Evolutionary conservation across 2,329 filamentous ascomycete species (phyloP).

Genomic region (Ophiocordyceps camponoti-floridani): DNA sequence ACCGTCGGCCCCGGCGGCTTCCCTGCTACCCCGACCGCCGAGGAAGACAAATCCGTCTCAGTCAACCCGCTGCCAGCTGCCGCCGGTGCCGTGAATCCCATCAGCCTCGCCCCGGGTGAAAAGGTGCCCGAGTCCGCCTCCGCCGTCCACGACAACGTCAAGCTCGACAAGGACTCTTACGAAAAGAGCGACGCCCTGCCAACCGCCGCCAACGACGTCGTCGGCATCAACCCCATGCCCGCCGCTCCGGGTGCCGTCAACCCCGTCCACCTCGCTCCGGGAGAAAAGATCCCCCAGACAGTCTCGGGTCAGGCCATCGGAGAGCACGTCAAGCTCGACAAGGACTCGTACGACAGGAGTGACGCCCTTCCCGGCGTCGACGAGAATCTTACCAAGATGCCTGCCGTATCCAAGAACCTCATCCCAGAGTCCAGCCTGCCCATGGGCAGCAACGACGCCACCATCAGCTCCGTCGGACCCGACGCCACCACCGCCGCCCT

Average conservation of each 20-base stretch:
- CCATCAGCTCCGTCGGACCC: constrained; percentile 30
- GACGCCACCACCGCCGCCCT: constrained; percentile 49
- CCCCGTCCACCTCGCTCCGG: constrained; percentile 61
- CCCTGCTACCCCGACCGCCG: constrained; percentile 48
- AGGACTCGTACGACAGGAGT: constrained; percentile 72
- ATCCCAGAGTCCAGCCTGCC: constrained; percentile 75
- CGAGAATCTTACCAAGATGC: constrained; percentile 21
- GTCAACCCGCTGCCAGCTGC: constrained; percentile 45
- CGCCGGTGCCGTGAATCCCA: constrained; percentile 55
- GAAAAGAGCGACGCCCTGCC: constrained; percentile 52
- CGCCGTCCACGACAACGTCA: constrained; percentile 48
- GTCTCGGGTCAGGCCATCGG: constrained; percentile 38
- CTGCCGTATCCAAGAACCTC: constrained; percentile 40
- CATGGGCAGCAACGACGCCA: constrained; percentile 27
- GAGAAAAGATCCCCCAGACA: constrained; percentile 61
- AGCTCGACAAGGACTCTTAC: constrained; percentile 71
- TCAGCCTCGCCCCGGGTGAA: constrained; percentile 64
- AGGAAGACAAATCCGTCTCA: constrained; percentile 11
- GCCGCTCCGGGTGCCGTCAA: constrained; percentile 51
- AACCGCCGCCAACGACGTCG: constrained; percentile 19
- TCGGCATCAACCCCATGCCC: constrained; percentile 44
- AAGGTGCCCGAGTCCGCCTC: constrained; percentile 56
- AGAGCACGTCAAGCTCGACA: constrained; percentile 57
- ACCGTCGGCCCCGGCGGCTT: constrained; percentile 25
- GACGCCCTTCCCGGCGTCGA: constrained; percentile 39